Conservation (phyloP, 192 early-diverging fungal genomes). For the Spizellomyces sp. region DNA sequence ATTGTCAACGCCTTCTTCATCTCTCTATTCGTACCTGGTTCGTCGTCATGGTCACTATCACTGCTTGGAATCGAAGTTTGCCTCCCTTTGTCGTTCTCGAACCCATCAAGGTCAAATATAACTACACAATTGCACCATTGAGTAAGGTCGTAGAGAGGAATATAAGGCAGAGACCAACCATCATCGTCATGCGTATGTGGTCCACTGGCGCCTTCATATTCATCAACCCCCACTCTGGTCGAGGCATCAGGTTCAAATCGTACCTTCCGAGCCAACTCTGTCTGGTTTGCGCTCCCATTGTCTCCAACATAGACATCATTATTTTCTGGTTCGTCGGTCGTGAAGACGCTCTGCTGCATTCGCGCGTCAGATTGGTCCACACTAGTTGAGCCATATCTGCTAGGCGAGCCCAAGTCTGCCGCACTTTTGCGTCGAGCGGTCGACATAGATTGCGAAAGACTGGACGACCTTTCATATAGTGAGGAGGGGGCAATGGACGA, state of each 20-base stretch:
- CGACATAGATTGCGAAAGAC: not conserved
- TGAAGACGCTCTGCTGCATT: not conserved
- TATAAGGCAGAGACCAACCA: not conserved
- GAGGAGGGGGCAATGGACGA: no score
- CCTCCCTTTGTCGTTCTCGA: not conserved
- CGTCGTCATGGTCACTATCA: not conserved
- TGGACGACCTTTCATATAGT: not conserved
- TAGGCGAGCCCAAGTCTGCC: not conserved
- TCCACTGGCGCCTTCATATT: not conserved
- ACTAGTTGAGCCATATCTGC: not conserved
- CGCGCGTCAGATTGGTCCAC: no score
- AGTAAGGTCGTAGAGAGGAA: not conserved
- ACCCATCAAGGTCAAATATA: conserved; percentile 6
- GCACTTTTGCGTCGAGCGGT: not conserved
- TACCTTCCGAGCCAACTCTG: not conserved
- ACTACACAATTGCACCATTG: not conserved
- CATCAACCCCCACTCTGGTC: not conserved
- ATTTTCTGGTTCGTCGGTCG: not conserved
- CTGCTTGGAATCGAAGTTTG: not conserved
- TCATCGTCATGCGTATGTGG: not conserved
- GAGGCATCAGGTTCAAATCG: not conserved
- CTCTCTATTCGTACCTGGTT: not conserved
- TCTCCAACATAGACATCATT: not conserved
- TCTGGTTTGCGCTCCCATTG: not conserved
- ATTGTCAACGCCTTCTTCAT: not conserved